A percentile compares a stretch with the other conserved stretches of the same genome.
phyloP scores from a whole-genome alignment of 2,329 filamentous ascomycete species.

The Xylaria sp. region DNA sequence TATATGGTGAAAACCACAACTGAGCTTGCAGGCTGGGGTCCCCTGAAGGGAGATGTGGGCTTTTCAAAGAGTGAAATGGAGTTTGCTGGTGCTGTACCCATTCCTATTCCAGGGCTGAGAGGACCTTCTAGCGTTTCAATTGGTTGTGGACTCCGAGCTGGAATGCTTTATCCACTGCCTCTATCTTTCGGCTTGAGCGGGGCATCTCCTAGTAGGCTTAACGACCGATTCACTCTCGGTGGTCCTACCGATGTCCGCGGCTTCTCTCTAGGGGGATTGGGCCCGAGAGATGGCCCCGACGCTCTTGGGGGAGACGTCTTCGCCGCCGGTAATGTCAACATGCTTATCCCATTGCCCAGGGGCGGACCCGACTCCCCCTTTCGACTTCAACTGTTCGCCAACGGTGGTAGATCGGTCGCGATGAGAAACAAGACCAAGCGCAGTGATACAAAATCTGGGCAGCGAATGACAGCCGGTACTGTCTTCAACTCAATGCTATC shows the following conservation, averaged over 20 bases:
- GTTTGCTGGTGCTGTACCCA: slow-evolving; percentile 74
- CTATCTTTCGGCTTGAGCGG: slow-evolving; percentile 59
- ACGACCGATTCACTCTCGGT: slow-evolving; percentile 93
- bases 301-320: slow-evolving; percentile 91
- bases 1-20: slow-evolving; percentile 79
- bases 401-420: slow-evolving; percentile 83
- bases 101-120: slow-evolving; percentile 71
- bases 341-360: slow-evolving; percentile 83
- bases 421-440: slow-evolving; percentile 65
- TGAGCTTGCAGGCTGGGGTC: slow-evolving; percentile 87
- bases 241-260: slow-evolving; percentile 94
- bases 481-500: slow-evolving; percentile 60
- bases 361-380: slow-evolving; percentile 83
- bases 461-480: slow-evolving; percentile 47
- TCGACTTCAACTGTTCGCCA: slow-evolving; percentile 87
- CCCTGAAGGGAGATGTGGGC: slow-evolving; percentile 85
- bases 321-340: slow-evolving; percentile 83
- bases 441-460: slow-evolving; percentile 42
- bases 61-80: slow-evolving; percentile 94
- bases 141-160: slow-evolving; percentile 80
- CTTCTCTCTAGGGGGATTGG: slow-evolving; percentile 87
- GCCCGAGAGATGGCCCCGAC: slow-evolving; percentile 84
- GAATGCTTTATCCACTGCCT: slow-evolving; percentile 82
- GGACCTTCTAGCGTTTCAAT: slow-evolving; percentile 80
- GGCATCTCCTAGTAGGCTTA: slow-evolving; percentile 76